Conservation (phyloP, 2,329 filamentous ascomycete genomes). For the Fusarium begoniae region DNA sequence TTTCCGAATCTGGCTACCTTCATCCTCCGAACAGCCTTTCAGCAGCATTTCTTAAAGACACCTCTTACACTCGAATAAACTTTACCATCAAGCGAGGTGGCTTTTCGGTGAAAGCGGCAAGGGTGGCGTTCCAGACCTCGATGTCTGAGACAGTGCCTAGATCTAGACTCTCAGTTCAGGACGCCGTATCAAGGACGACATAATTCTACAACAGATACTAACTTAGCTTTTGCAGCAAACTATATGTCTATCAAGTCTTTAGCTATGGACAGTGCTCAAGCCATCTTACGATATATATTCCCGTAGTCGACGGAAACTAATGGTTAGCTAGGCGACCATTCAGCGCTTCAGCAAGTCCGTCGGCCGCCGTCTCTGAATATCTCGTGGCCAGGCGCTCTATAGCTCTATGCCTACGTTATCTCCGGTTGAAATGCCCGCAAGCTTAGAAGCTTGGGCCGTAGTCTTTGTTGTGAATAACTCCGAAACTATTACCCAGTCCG, state of each 20-base stretch:
- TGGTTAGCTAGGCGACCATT: constrained; percentile 1
- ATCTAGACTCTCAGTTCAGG: neutral
- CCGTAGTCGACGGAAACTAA: neutral
- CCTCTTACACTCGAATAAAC: neutral
- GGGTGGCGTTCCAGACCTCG: constrained; percentile 4
- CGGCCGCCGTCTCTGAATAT: neutral
- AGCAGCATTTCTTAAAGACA: neutral
- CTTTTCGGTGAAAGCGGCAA: neutral
- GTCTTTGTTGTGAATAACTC: neutral
- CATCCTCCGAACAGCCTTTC: neutral
- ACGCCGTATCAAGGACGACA: neutral
- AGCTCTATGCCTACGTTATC: neutral
- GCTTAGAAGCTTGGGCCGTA: neutral
- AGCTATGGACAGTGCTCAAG: neutral
- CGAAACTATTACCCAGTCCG: neutral
- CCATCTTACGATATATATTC: neutral
- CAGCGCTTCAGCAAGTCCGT: neutral
- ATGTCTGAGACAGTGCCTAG: constrained; percentile 14
- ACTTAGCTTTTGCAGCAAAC: neutral
- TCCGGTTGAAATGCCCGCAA: neutral
- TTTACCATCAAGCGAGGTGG: constrained; percentile 4
- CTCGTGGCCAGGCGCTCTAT: neutral
- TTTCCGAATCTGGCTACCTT: neutral
- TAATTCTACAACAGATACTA: neutral
- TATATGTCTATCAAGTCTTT: neutral